Conservation (phyloP, 2,329 filamentous ascomycete genomes). For the Xylaria sp. region DNA sequence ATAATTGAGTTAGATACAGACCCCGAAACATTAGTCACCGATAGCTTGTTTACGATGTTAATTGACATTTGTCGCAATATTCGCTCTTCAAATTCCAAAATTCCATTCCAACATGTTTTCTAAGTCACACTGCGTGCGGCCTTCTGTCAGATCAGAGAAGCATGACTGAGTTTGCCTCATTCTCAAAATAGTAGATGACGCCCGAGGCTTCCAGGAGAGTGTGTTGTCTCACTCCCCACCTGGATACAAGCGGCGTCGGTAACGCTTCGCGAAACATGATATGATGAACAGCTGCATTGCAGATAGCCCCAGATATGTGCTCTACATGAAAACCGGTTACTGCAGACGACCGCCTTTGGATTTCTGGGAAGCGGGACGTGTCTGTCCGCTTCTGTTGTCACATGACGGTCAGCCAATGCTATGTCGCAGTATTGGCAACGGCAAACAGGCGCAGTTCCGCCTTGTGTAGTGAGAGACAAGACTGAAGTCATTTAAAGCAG, state of each 20-base stretch:
- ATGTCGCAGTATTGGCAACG: not conserved
- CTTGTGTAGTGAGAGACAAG: no score
- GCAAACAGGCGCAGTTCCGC: not conserved
- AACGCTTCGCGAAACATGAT: not conserved
- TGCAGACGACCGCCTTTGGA: not conserved
- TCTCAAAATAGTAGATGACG: no score
- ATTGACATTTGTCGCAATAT: not conserved
- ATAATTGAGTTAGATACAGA: not conserved
- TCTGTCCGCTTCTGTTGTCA: not conserved
- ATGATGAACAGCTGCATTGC: conserved; percentile 1
- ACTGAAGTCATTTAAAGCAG: no score
- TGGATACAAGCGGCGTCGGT: not conserved
- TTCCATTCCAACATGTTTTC: no score
- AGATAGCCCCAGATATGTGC: not conserved
- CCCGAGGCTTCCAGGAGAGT: no score
- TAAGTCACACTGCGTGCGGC: no score
- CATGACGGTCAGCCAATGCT: not conserved
- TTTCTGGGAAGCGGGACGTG: not conserved
- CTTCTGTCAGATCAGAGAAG: no score
- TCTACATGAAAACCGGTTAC: conserved; percentile 3
- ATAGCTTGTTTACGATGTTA: not conserved
- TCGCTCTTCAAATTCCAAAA: not conserved
- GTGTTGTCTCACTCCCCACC: no score
- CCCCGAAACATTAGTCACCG: not conserved
- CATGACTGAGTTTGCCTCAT: not conserved